Evolutionary conservation across 176 grass and related monocot species (phyloP).

Genomic region (Oryza longistaminata): DNA sequence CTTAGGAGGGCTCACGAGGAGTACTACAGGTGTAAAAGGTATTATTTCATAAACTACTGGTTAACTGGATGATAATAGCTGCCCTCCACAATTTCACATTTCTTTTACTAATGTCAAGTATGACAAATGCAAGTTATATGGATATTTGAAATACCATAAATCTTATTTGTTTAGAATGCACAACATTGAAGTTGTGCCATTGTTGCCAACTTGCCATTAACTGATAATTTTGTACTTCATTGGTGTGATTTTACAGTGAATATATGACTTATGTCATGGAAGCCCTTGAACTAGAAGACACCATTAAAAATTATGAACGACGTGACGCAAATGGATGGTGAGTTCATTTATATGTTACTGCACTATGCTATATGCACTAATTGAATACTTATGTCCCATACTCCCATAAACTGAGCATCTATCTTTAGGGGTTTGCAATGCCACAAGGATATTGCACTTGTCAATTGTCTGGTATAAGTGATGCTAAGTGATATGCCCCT

Average conservation of each 20-base stretch:
- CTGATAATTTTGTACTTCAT: slow-evolving; percentile 27
- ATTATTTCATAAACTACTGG: slow-evolving; percentile 15
- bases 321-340: slow-evolving; percentile 96
- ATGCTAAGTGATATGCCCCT: slow-evolving; percentile 11
- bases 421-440: slow-evolving; percentile 1
- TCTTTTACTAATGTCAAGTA: slow-evolving; percentile 33
- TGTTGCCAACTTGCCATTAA: slow-evolving; percentile 34
- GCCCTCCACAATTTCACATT: neutral
- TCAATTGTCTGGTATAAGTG: slow-evolving; percentile 8
- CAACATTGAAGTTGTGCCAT: neutral
- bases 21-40: slow-evolving; percentile 99
- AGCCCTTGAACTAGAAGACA: slow-evolving; percentile 95
- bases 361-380: neutral
- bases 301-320: slow-evolving; percentile 89
- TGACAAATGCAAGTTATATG: slow-evolving; percentile 3
- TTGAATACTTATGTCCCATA: neutral
- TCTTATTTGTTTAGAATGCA: neutral
- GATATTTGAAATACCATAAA: slow-evolving; percentile 25
- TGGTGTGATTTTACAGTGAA: slow-evolving; percentile 68
- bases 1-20: slow-evolving; percentile 95
- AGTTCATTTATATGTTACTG: slow-evolving; percentile 39
- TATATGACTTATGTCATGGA: slow-evolving; percentile 96
- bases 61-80: neutral
- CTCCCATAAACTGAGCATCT: neutral
- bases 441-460: slow-evolving; percentile 10